Evolutionary conservation across 768 basidiomycete species (phyloP), one percentile per base, ranked within the genome.

Genomic region (Amylocystis lapponica): DNA sequence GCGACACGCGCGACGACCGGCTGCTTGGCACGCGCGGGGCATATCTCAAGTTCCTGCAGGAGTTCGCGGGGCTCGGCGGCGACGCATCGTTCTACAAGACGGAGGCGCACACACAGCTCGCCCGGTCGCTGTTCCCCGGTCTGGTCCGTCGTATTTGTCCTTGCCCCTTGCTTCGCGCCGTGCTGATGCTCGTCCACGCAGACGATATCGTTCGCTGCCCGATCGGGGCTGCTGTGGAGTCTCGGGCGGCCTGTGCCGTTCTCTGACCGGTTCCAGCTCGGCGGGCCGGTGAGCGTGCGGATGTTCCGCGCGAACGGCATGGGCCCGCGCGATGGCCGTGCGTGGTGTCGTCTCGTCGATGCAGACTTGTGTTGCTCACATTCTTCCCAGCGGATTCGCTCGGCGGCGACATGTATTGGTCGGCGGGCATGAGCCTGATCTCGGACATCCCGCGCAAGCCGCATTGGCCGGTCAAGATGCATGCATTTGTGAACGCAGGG

Each of bases 201-300:
- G 93, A 76, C 81, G 3, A 49, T 87, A 30, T 91, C 92, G 0
- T 66, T 95, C 12, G 76, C 85, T 3, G 79, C 80, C 2, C 72
- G 83, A 8, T 68, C 79, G 0, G 94, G 94, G 2, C 45, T 88
- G 20, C 65, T 98, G 10, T 78, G 78, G 57, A 76, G 81, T 36
- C 60, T 95, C 6, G 65, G 67, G 10, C 64, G 69, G 10, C 62
- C 69, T 11, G 71, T 76, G 6, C 72, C 80, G 19, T 85, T 89
- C 54, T 73, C 81, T 1, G 96, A 99, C 64, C 79, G 92, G 5
- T 92, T 92, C 61, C 93, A 95, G 51, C 74, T 97, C 0, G 96
- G 96, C 20, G 96, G 96, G 0, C 93, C 96, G 0, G 77, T 83
- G 6, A 89, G 81, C 41, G 72, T 98, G 0, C 71, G 96, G 5